phyloP scores from a whole-genome alignment of 768 basidiomycete genomes.

The Agrocybe chaxingu region DNA sequence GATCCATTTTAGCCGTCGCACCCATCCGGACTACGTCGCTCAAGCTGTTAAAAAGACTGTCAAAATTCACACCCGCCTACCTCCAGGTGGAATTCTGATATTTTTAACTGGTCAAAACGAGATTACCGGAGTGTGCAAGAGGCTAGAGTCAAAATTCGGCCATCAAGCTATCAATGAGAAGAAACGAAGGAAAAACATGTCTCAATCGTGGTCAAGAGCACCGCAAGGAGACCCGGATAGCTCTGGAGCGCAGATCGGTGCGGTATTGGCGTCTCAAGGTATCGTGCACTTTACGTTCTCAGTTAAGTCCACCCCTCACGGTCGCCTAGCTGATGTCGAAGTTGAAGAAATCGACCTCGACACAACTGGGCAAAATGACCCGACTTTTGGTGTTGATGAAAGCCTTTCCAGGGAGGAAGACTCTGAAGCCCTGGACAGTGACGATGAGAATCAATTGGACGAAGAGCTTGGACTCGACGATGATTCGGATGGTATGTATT shows the following conservation, averaged over 20 bases:
- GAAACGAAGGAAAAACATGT: slow-evolving; percentile 25
- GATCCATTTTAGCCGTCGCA: slow-evolving; percentile 87
- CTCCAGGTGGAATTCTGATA: slow-evolving; percentile 89
- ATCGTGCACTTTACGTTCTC: neutral
- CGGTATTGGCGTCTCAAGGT: slow-evolving; percentile 50
- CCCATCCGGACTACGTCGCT: slow-evolving; percentile 80
- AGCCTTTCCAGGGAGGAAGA: slow-evolving; percentile 64
- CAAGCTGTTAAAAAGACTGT: slow-evolving; percentile 88
- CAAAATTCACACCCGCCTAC: slow-evolving; percentile 91
- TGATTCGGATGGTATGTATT: slow-evolving; percentile 59
- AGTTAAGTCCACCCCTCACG: slow-evolving; percentile 1
- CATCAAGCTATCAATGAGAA: slow-evolving; percentile 56
- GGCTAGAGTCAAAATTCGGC: slow-evolving; percentile 77
- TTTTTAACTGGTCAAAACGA: slow-evolving; percentile 97
- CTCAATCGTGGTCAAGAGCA: slow-evolving; percentile 16
- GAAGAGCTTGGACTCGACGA: slow-evolving; percentile 63
- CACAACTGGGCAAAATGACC: slow-evolving; percentile 36
- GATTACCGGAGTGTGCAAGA: slow-evolving; percentile 80
- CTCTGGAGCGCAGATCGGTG: slow-evolving; percentile 15
- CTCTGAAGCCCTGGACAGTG: slow-evolving; percentile 72
- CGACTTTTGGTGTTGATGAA: slow-evolving; percentile 70
- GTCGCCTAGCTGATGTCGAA: slow-evolving; percentile 62
- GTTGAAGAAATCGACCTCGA: slow-evolving; percentile 80
- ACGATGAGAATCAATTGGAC: slow-evolving; percentile 56
- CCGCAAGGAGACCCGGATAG: slow-evolving; percentile 17